Evolutionary conservation across 495 filamentous ascomycete genomes (phyloP), one percentile per base, ranked within the genome.

Genomic region (Aspergillus ostianus): DNA sequence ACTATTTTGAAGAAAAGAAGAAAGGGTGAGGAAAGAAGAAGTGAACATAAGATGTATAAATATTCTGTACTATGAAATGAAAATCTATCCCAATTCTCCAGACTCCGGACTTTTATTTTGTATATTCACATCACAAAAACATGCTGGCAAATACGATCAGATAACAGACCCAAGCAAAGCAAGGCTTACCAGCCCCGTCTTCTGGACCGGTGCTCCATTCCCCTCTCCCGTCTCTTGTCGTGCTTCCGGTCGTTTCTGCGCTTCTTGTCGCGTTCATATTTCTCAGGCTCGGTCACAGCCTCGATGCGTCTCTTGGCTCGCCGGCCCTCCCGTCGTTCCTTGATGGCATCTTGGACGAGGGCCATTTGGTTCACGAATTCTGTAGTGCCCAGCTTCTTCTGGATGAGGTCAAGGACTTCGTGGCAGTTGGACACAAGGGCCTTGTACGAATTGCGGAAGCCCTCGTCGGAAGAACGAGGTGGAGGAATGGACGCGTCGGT

Each of bases 161-260:
- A 26, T 26, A 26, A 27, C 10, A 36, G n/a, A 21, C 18, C 55
- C 27, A 15, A 15, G 10, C 12, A 23, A 4, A 4, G 23, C 23
- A 2, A 0, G 44, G 29, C 53, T 62, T 76, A 87, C 82, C 81
- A 88, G 45, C 89, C 90, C 49, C 85, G 81, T 78, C 93, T 85
- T 71, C 79, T 76, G 53, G 85, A 85, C 68, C 86, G 84, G 72
- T 88, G 81, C 72, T 88, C 85, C 64, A 72, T 66, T 0, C 87
- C 85, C 73, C 82, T 90, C 73, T 89, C 90, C 76, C 90, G 93
- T 69, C 90, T 84, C 76, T 85, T 87, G 63, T 85, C 88, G 72
- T 86, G 92, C 82, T 93, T 92, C 77, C 85, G 87, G 65, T 93
- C 92, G 58, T 88, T 85, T 77, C 89, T 93, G 74, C 86, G 89